Evolutionary conservation across 2,329 filamentous ascomycete species (phyloP), one percentile per base, ranked within the genome.

Genomic region (Claviceps humidiphila): DNA sequence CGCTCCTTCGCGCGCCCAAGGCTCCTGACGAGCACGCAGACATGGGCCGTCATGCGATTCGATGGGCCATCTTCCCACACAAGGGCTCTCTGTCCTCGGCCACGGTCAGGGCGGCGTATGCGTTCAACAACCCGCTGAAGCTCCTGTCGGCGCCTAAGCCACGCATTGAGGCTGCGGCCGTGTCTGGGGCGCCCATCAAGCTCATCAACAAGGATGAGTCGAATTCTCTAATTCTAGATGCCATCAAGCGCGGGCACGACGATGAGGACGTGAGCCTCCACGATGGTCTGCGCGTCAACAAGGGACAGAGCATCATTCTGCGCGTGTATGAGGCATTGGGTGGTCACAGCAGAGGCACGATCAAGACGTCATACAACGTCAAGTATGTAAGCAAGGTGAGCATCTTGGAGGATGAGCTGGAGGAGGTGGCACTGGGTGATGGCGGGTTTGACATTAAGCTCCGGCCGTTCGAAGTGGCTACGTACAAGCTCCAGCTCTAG

Each of bases 21-120:
- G 90, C 91, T 0, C 91, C 91, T 0, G 91, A 97, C 66, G 89
- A 82, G 5, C 84, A 95, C 61, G 91, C 91, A 42, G 91, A 97
- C 65, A 96, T 97, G 89, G 91, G 89, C 51, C 77, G 75, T 43
- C 91, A 97, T 66, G 77, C 77, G 56, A 94, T 96, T 59, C 84
- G 86, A 56, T 97, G 91, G 78, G 90, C 88, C 22, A 89, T 97
- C 58, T 74, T 96, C 59, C 91, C 91, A 2, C 91, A 97, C 66
- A 66, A 76, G 24, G 90, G 89, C 2, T 68, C 75, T 1, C 75
- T 97, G 4, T 81, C 84, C 46, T 72, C 82, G 40, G 74, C 77
- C 17, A 95, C 89, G 1, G 80, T 97, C 45, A 82, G 84, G 54
- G 87, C 89, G 13, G 91, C 86, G 0, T 90, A 85, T 66, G 87